Evolutionary conservation across 768 basidiomycete species (phyloP).

Genomic region (Gloeophyllum trabeum): DNA sequence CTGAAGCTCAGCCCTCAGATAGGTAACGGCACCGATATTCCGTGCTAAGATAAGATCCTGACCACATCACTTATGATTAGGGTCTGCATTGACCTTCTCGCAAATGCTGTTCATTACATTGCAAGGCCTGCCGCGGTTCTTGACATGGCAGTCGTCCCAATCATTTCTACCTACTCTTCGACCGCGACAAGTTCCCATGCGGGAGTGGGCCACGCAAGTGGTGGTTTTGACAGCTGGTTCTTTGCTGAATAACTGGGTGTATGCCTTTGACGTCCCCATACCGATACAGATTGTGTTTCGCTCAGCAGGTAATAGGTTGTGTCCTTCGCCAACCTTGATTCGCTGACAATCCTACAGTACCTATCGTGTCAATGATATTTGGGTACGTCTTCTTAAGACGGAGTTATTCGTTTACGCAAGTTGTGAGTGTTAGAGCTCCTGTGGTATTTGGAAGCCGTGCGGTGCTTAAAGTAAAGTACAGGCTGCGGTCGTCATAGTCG

Average conservation of each 20-base stretch:
- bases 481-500: constrained; percentile 58
- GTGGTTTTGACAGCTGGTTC: constrained; percentile 54
- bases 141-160: constrained; percentile 4
- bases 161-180: constrained; percentile 40
- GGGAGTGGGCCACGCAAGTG: constrained; percentile 63
- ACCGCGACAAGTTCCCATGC: constrained; percentile 56
- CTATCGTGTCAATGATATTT: constrained; percentile 69
- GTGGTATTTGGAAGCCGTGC: too few species aligned
- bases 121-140: constrained; percentile 23
- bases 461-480: too few species aligned
- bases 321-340: constrained; percentile 1
- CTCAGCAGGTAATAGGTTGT: constrained; percentile 45
- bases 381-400: constrained; percentile 49
- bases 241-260: constrained; percentile 75
- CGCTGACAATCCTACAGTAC: constrained; percentile 28
- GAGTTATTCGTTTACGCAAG: constrained; percentile 47
- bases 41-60: constrained; percentile 6
- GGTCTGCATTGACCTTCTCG: constrained; percentile 74
- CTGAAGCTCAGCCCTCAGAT: constrained; percentile 57
- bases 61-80: constrained; percentile 20
- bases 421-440: too few species aligned
- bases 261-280: constrained; percentile 64
- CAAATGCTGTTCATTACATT: constrained; percentile 74
- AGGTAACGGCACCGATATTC: too few species aligned
- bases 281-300: constrained; percentile 79